Percentiles rank a stretch among this genome's conserved stretches.
phyloP scores from a whole-genome alignment of 495 filamentous ascomycete genomes.

The Penicillium canescens region DNA sequence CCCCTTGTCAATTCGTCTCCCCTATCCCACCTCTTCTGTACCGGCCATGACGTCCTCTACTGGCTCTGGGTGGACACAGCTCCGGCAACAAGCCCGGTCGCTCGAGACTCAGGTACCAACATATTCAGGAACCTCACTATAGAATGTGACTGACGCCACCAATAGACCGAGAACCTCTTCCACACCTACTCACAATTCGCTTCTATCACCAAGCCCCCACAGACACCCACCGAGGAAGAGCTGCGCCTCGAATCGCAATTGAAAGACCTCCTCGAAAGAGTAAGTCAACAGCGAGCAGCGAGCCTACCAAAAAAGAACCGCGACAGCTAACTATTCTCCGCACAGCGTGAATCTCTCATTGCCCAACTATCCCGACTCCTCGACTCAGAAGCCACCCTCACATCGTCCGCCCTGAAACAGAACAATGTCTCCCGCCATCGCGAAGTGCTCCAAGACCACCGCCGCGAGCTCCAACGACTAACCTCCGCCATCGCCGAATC shows the following conservation, averaged over 20 bases:
- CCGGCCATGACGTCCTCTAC: slow-evolving; percentile 68
- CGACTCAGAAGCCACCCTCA: slow-evolving; percentile 88
- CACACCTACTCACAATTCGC: slow-evolving; percentile 95
- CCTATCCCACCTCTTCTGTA: background rate
- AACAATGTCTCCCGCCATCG: slow-evolving; percentile 92
- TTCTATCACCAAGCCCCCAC: slow-evolving; percentile 73
- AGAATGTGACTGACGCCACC: slow-evolving; percentile 5
- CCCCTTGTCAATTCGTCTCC: background rate
- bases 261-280: slow-evolving; percentile 73
- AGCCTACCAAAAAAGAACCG: background rate
- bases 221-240: slow-evolving; percentile 85
- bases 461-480: slow-evolving; percentile 76
- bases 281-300: slow-evolving; percentile 9
- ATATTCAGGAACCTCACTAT: background rate
- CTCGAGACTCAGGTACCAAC: slow-evolving; percentile 83
- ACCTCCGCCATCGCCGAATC: slow-evolving; percentile 65
- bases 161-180: slow-evolving; percentile 87
- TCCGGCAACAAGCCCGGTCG: slow-evolving; percentile 87
- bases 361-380: slow-evolving; percentile 84
- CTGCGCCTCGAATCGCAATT: slow-evolving; percentile 74
- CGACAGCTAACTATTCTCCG: slow-evolving; percentile 1
- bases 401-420: slow-evolving; percentile 88
- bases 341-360: slow-evolving; percentile 78
- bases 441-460: slow-evolving; percentile 85
- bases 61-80: slow-evolving; percentile 88